Evolutionary conservation across 345 rosid genomes (phyloP), one percentile per base, ranked within the genome.

Genomic region (Lagerstroemia speciosa): DNA sequence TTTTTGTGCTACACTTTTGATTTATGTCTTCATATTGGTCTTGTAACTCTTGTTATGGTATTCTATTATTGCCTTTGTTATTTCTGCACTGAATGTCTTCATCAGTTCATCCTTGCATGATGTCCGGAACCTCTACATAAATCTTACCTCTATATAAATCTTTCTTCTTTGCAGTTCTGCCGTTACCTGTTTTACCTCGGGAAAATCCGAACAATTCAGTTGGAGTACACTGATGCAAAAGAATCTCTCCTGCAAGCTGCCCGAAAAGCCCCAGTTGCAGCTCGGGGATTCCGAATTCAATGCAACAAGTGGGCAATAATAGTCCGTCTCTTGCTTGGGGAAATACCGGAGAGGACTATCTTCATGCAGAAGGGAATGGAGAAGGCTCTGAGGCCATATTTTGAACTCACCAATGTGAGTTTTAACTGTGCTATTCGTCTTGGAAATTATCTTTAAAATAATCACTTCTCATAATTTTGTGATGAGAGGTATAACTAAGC

Each of bases 351-450:
- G 73, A 81, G 93, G 65, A 90, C 90, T 22, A 78, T 84, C 69
- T 90, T 92, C 74, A 84, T 88, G 86, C 98, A 90, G 77, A 90
- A 88, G 58, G 93, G 97, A 67, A 88, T 88, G 93, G 97, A 88
- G 66, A 90, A 81, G 66, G 86, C 95, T 66, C 76, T 92, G 71
- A 83, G 81, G 78, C 95, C 95, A 0, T 90, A 92, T 73, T 92
- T 92, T 63, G 96, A 92, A 76, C 84, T 92, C 57, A 90, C 97
- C 71, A 92, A 90, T 83, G 97, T 85, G 70, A 88, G 93, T 83
- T 12, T 57, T 37, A 11, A 31, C 24, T 36, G 9, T 27, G 63
- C 19, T 53, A 14, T n/a, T 24, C 7, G 2, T 53, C n/a, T 53
- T 5, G 53, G 14, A 8, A 10, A 5, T 27, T 24, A 33, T 48